These are phyloP conservation scores for Schwanniomyces sp. DNA, from an alignment of 805 yeast species.

Conservation along the genomic window DNA sequence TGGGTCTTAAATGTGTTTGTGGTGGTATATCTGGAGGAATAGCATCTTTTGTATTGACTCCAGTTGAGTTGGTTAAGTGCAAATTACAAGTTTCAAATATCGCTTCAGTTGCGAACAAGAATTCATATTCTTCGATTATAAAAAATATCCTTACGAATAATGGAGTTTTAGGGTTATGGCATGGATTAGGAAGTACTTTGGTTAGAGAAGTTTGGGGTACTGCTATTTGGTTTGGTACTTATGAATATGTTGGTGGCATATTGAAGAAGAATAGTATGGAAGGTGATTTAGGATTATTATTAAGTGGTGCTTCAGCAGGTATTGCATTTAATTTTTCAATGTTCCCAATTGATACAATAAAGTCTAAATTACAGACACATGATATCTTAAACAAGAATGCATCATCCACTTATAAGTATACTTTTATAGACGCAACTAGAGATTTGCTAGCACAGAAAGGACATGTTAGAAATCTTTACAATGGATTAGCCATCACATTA, in stretches of 20 bases:
- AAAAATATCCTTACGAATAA: slow-evolving; percentile 41
- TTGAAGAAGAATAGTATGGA: slow-evolving; percentile 25
- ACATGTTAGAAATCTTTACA: slow-evolving; percentile 73
- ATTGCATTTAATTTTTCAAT: slow-evolving; percentile 73
- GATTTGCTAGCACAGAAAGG: slow-evolving; percentile 32
- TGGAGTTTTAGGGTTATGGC: slow-evolving; percentile 80
- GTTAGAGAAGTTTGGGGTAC: slow-evolving; percentile 87
- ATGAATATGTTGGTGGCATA: slow-evolving; percentile 53
- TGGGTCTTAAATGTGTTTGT: slow-evolving; percentile 52
- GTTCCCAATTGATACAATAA: slow-evolving; percentile 90
- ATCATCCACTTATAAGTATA: neutral
- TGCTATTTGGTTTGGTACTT: slow-evolving; percentile 91
- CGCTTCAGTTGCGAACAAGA: slow-evolving; percentile 20
- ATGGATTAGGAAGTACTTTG: slow-evolving; percentile 80
- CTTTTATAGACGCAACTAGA: slow-evolving; percentile 7
- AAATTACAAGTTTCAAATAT: slow-evolving; percentile 68
- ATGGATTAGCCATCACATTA: slow-evolving; percentile 83
- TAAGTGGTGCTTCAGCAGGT: slow-evolving; percentile 89
- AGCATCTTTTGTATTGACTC: slow-evolving; percentile 83
- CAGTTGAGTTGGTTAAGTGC: slow-evolving; percentile 90
- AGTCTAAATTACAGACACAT: slow-evolving; percentile 78
- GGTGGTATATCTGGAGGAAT: slow-evolving; percentile 84
- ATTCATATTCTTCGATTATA: slow-evolving; percentile 26
- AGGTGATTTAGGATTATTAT: slow-evolving; percentile 41
- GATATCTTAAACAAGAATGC: slow-evolving; percentile 20